phyloP scores from a whole-genome alignment of 345 rosid species.

The Iberis pinnata region DNA sequence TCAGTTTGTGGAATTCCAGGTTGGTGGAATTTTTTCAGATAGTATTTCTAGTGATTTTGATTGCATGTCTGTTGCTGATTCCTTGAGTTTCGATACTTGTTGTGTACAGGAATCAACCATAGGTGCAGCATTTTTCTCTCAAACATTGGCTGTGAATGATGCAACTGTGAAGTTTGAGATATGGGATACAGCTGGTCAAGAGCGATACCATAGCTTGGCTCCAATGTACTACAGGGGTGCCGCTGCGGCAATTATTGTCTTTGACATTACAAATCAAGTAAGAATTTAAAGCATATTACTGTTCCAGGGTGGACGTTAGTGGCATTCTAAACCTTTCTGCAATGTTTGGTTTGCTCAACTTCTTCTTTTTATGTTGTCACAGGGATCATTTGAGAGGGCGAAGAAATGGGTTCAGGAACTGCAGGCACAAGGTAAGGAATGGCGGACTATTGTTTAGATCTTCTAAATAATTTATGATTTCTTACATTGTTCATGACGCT shows the following conservation, averaged over 20 bases:
- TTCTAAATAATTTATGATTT: no score
- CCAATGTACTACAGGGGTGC: constrained; percentile 73
- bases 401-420: constrained; percentile 64
- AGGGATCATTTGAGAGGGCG: constrained; percentile 53
- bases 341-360: not conserved
- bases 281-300: no score
- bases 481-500: no score
- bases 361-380: constrained; percentile 14
- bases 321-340: not conserved
- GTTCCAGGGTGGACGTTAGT: not conserved
- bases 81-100: constrained; percentile 4
- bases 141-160: constrained; percentile 54
- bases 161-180: constrained; percentile 56
- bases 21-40: not conserved
- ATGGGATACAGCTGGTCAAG: constrained; percentile 67
- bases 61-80: not conserved
- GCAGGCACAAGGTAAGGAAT: constrained; percentile 46
- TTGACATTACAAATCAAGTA: constrained; percentile 46
- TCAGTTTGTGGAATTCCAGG: constrained; percentile 59
- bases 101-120: constrained; percentile 49
- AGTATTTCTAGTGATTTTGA: not conserved
- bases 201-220: constrained; percentile 64
- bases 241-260: constrained; percentile 54
- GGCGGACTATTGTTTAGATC: no score
- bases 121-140: constrained; percentile 62